phyloP scores from a whole-genome alignment of 495 filamentous ascomycete genomes.

The Lasiosphaeria ovina region DNA sequence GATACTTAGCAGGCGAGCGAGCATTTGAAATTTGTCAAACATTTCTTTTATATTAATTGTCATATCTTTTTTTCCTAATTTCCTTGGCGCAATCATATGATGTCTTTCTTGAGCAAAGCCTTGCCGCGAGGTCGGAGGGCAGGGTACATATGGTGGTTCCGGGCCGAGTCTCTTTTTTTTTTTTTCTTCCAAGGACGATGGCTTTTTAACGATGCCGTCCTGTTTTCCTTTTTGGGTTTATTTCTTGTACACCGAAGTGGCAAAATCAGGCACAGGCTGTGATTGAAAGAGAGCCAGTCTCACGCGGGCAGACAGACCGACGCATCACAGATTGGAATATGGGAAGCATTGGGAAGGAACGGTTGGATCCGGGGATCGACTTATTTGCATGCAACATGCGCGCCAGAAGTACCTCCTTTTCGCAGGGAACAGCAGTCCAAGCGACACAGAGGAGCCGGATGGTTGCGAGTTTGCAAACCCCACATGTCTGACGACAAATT shows the following conservation, averaged over 20 bases:
- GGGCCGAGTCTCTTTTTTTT: slow-evolving; percentile 12
- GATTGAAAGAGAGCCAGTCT: slow-evolving; percentile 16
- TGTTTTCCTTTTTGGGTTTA: slow-evolving; percentile 3
- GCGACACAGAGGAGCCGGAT: not conserved
- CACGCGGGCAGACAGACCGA: slow-evolving; percentile 11
- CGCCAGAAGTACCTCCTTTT: not conserved
- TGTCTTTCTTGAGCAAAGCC: slow-evolving; percentile 22
- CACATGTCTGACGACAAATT: slow-evolving; percentile 11
- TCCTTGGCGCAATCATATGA: slow-evolving; percentile 27
- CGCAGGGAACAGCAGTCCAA: not conserved
- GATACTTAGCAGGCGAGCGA: slow-evolving; percentile 34
- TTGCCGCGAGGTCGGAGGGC: slow-evolving; percentile 25
- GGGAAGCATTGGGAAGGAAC: not conserved
- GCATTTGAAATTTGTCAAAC: slow-evolving; percentile 22
- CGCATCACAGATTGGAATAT: slow-evolving; percentile 13
- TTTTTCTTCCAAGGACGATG: slow-evolving; percentile 11
- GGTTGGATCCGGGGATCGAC: not conserved
- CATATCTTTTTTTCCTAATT: slow-evolving; percentile 16
- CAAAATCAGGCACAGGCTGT: slow-evolving; percentile 5
- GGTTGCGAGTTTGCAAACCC: not conserved
- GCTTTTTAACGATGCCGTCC: not conserved
- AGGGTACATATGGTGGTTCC: slow-evolving; percentile 21
- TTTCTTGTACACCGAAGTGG: slow-evolving; percentile 10
- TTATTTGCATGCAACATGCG: not conserved
- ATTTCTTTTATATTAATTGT: slow-evolving; percentile 26